A percentile compares a stretch with the other conserved stretches of the same genome.
phyloP scores from a whole-genome alignment of 306 rosid species.

The Adenanthera pavonina region DNA sequence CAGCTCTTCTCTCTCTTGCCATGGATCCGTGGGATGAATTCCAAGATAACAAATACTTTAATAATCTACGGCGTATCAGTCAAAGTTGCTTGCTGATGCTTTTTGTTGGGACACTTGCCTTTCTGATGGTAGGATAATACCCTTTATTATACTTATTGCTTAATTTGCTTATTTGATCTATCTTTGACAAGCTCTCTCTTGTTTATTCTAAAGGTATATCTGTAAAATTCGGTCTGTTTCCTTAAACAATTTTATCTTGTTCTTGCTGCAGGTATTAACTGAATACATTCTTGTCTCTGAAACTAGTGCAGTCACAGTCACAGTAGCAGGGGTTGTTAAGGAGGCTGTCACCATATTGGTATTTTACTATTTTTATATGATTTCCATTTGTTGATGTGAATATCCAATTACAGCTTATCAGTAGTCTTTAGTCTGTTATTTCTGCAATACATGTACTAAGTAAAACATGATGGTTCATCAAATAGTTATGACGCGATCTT shows the following conservation, averaged over 20 bases:
- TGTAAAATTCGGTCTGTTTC: not conserved
- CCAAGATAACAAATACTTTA: slow-evolving; percentile 67
- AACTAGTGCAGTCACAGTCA: slow-evolving; percentile 96
- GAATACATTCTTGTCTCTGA: slow-evolving; percentile 93
- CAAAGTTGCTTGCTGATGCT: slow-evolving; percentile 89
- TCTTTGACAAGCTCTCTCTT: slow-evolving; percentile 15
- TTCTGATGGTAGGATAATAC: slow-evolving; percentile 75
- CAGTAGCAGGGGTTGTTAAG: slow-evolving; percentile 97
- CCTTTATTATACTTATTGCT: slow-evolving; percentile 12
- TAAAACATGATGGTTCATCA: not conserved
- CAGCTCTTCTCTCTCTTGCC: slow-evolving; percentile 77
- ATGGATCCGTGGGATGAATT: slow-evolving; percentile 92
- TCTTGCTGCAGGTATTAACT: slow-evolving; percentile 78
- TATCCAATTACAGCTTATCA: not conserved
- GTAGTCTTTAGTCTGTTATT: slow-evolving; percentile 11
- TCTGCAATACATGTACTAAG: slow-evolving; percentile 1
- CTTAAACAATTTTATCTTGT: slow-evolving; percentile 28
- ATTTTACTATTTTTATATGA: slow-evolving; percentile 38
- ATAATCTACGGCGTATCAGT: slow-evolving; percentile 67
- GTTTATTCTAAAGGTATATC: slow-evolving; percentile 16
- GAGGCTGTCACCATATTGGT: slow-evolving; percentile 99
- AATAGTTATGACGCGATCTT: not conserved
- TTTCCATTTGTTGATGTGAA: slow-evolving; percentile 26
- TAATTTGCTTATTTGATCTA: slow-evolving; percentile 20
- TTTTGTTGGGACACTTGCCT: slow-evolving; percentile 93